Base-by-base conservation (phyloP, 495 filamentous ascomycete genomes). In the Penicillium herquei region DNA sequence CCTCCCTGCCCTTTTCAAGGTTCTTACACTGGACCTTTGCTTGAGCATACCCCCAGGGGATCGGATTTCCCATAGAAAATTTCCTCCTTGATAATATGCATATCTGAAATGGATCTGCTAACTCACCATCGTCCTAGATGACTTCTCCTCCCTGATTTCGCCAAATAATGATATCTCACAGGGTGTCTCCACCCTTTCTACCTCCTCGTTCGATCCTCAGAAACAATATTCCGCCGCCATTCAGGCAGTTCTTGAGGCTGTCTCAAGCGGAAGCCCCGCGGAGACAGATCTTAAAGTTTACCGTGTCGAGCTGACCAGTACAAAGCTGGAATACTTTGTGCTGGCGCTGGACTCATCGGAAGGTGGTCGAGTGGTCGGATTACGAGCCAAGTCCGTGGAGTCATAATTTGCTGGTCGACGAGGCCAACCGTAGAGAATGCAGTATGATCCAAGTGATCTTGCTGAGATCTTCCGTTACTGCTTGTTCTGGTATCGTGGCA, bases 331-430 rank as follows among this genome's bases (percentile, higher is more conserved):
- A 71, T 94, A 93, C 63, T 95, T 81, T 80, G 71, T 94, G 43
- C 71, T 94, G 32, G 85, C 82, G 56, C 61, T 84, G 71, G 80
- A 75, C 70, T 77, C 59, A 62, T 73, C 67, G 39, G 70, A 63
- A 18, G 79, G 77, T 18, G 79, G 77, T 37, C 81, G 76, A 70
- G 46, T 96, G 55, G 83, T 96, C 5, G 91, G 91, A 7, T 70
- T 87, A 41, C 91, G 87, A 77, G 88, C 87, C 7, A 74, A 87
- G 78, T 80, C 83, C 39, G 75, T 95, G 65, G 91, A 94, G 80
- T 86, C 80, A 8, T 54, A 21, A 37, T 21, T 37, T 7, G 34
- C 34, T 3, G 34, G 34, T 13, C 8, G 34, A 37, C 9, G 12
- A 37, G 40, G 40, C 40, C 34, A 26, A 26, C 4, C 1, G 21